Conservation (phyloP, 768 basidiomycete genomes). For the Termitomyces sp. region DNA sequence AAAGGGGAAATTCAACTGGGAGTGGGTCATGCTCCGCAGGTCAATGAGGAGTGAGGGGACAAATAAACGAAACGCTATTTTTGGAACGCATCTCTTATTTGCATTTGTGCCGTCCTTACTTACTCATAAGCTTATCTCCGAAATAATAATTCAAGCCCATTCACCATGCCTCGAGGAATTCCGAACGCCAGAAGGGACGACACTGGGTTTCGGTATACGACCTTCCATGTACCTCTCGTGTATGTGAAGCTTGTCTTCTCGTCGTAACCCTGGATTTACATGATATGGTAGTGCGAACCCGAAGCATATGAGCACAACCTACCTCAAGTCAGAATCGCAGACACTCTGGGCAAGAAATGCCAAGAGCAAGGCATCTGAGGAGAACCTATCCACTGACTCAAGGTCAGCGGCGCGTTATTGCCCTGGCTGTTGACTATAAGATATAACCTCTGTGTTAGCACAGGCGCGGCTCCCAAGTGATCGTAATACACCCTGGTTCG, state of each 20-base stretch:
- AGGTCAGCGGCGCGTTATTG: slow-evolving; percentile 30
- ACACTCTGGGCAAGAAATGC: slow-evolving; percentile 71
- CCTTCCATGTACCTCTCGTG: slow-evolving; percentile 77
- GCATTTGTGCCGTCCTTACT: neutral
- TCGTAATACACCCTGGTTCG: slow-evolving; percentile 79
- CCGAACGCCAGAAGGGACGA: slow-evolving; percentile 80
- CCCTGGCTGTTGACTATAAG: slow-evolving; percentile 8
- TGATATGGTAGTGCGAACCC: slow-evolving; percentile 56
- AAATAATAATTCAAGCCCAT: neutral
- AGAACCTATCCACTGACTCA: slow-evolving; percentile 35
- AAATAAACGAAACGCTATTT: neutral
- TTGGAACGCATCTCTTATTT: neutral
- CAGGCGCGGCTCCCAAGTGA: slow-evolving; percentile 72
- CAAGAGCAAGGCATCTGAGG: slow-evolving; percentile 43
- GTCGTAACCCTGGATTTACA: neutral
- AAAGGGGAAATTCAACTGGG: neutral
- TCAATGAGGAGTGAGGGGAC: neutral
- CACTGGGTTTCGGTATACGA: slow-evolving; percentile 74
- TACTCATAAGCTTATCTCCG: too few species aligned
- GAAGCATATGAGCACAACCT: slow-evolving; percentile 73
- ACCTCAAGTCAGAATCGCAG: slow-evolving; percentile 73
- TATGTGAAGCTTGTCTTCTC: slow-evolving; percentile 24
- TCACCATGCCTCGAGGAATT: slow-evolving; percentile 72
- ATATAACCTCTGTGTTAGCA: slow-evolving; percentile 23
- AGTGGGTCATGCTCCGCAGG: neutral